Base-by-base conservation (phyloP, 768 basidiomycete genomes). In the Boletus vinaceobasis region DNA sequence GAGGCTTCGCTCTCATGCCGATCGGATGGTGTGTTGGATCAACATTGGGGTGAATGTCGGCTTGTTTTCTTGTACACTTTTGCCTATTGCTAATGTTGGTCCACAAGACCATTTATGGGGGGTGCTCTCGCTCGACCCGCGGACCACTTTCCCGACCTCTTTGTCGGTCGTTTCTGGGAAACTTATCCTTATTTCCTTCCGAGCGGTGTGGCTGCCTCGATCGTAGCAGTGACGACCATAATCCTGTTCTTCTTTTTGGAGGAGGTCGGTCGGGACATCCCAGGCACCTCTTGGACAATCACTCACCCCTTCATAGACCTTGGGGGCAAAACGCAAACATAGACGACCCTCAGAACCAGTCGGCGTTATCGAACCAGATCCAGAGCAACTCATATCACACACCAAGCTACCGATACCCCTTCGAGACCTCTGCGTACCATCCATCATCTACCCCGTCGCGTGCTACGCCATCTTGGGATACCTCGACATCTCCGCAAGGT, bases 171-270 rank as follows among this genome's bases (percentile, higher is more conserved):
- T 11, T 83, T 86, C 60, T 76, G 81, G 70, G 69, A 71, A 49
- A 67, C 71, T 31, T 79, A 83, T 55, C 84, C 83, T 3, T 72
- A 79, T 75, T 87, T 88, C 65, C 75, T 89, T 31, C 82, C 87
- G 1, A 87, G 84, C 59, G 76, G 79, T 6, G 78, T 84, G 8
- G 74, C 83, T 2, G 84, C 84, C 1, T 77, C 79, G 0, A 77
- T 81, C 56, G 72, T 82, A 2, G 67, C 70, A 7, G 8, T 80
- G 17, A 79, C 77, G 2, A 52, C 79, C 8, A 61, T 83, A 8
- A 75, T 79, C 0, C 63, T 60, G 1, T 52, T 75, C 32, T 58
- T 82, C 17, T 82, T 77, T 66, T 70, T 88, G 14, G 77, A 83
- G 55, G 87, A 88, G 72, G 79, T 77, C 21, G 19, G 71, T 59